A percentile compares a stretch with the other conserved stretches of the same genome.
phyloP scores from a whole-genome alignment of 2,329 filamentous ascomycete genomes.

The Tolypocladium nubicola region DNA sequence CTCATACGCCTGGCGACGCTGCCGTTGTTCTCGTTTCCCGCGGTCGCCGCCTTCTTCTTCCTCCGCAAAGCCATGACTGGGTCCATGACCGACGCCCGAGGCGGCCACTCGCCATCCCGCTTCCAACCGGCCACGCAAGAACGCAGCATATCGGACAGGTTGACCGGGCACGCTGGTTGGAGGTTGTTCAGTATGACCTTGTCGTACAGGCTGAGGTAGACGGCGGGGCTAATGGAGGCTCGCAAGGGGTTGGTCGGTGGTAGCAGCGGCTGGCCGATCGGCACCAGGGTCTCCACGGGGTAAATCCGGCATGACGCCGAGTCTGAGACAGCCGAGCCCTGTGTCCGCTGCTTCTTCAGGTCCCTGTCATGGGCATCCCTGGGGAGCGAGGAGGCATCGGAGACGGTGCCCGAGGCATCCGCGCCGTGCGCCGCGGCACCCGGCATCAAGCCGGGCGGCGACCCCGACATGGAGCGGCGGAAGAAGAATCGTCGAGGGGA shows the following conservation, averaged over 20 bases:
- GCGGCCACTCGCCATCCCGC: conserved; percentile 86
- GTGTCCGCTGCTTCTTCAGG: conserved; percentile 19
- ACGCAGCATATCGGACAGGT: conserved; percentile 68
- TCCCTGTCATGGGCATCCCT: conserved; percentile 22
- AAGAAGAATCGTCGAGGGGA: conserved; percentile 41
- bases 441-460: conserved; percentile 20
- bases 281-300: conserved; percentile 54
- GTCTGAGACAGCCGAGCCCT: conserved; percentile 20
- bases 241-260: conserved; percentile 67
- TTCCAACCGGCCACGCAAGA: conserved; percentile 88
- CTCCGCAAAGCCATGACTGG: conserved; percentile 25
- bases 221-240: conserved; percentile 58
- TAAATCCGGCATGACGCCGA: conserved; percentile 17
- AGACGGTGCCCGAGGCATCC: conserved; percentile 25
- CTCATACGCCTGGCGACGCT: conserved; percentile 32
- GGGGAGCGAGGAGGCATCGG: conserved; percentile 30
- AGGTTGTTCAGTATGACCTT: conserved; percentile 75
- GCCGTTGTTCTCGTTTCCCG: conserved; percentile 12
- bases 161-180: conserved; percentile 80
- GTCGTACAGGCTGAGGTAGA: conserved; percentile 77
- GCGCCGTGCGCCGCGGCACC: conserved; percentile 12
- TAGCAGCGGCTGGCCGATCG: conserved; percentile 62
- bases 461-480: conserved; percentile 32
- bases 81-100: conserved; percentile 31
- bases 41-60: conserved; percentile 23